Evolutionary conservation across 2,329 filamentous ascomycete genomes (phyloP), one percentile per base, ranked within the genome.

Genomic region (Aspergillus fumigatiaffinis): DNA sequence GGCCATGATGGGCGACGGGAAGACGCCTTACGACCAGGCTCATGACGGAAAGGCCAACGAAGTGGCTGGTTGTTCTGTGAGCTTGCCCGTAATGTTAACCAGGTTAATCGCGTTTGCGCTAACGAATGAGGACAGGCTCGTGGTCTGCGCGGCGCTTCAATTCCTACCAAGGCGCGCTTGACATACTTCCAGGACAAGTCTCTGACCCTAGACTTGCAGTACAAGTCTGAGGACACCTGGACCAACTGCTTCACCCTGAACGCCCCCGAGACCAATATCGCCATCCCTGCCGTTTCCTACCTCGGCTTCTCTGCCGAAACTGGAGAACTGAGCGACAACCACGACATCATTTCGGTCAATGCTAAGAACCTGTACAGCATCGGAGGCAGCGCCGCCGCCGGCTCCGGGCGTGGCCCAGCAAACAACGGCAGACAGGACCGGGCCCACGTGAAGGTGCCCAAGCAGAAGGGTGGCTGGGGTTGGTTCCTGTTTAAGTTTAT

Each of bases 141-240:
- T 59, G 93, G 93, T 62, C 86, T 99, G 66, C 90, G 94, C 68
- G 89, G 91, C 69, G 82, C 90, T 59, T 84, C 82, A 55, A 77
- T 92, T 56, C 87, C 93, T 23, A 96, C 92, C 63, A 95, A 92
- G 79, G 84, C 92, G 64, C 88, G 87, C 68, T 79, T 99, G 65
- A 97, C 92, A 52, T 97, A 97, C 81, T 96, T 97, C 82, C 91
- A 95, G 79, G 94, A 99, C 78, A 92, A 96, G 79, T 88, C 86
- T 63, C 82, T 99, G 71, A 89, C 88, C 68, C 83, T 99, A 61
- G 92, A 97, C 72, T 82, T 99, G 57, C 91, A 95, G 79, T 99
- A 97, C 84, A 97, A 95, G 83, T 80, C 82, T 52, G 91, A 95
- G 71, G 87, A 88, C 71, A 86, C 92, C 68, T 99, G 93, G 93